Evolutionary conservation across 805 yeast species (phyloP), one percentile per base, ranked within the genome.

Genomic region (Teunomyces panamensis): DNA sequence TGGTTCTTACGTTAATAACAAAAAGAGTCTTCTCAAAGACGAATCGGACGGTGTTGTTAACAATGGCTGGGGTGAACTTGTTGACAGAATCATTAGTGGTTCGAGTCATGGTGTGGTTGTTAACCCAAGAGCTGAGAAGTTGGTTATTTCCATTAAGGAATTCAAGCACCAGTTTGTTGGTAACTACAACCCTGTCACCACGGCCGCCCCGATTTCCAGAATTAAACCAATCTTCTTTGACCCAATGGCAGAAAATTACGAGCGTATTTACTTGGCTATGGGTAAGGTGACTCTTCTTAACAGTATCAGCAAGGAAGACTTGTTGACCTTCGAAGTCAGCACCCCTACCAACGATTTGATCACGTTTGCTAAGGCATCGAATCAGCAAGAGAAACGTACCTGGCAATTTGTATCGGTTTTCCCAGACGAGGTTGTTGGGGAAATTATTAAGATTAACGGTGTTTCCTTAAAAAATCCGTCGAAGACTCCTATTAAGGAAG

Each of bases 11-110:
- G 77, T 83, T 55, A 74, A 73, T 49, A 68, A 66, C 27, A 70
- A 71, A 51, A 68, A 60, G 50, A 71, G 68, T 58, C 43, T 49
- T 42, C 27, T 51, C 29, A 43, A 34, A 13, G 50, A 49, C 8
- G 50, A 52, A 9, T 57, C 55, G 3, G 55, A 52, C 32, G 39
- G 47, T 3, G 48, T 27, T 16, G 50, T 45, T 14, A 84, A 83
- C 60, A 77, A 80, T 50, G 97, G 97, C 43, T 89, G 96, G 96
- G 97, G 96, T 68, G 91, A 85, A 52, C 68, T 87, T 44, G 79
- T 86, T 17, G 89, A 88, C 57, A 73, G 95, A 57, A 86, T 89
- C 50, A 84, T 89, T 53, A 63, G 79, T 11, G 94, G 95, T 24
- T 80, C 91, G 0, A 79, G 75, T 48, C 79, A 78, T 46, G 96